Conservation (phyloP, 345 rosid species). For the Barbarea vulgaris region DNA sequence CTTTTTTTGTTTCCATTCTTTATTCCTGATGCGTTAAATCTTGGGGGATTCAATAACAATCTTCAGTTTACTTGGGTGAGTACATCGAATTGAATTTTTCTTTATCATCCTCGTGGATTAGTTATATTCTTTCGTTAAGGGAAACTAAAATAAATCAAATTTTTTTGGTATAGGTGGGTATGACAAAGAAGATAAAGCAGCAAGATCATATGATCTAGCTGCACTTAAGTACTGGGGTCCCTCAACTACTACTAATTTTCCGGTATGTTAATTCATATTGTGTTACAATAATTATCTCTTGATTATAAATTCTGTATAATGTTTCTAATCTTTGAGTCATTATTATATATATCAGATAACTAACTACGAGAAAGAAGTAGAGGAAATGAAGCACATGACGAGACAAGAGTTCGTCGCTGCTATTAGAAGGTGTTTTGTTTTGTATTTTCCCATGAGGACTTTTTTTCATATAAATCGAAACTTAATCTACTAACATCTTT, state of each 20-base stretch:
- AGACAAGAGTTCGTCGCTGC: slow-evolving; percentile 98
- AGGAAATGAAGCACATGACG: slow-evolving; percentile 99
- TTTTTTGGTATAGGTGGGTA: slow-evolving; percentile 66
- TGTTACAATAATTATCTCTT: slow-evolving; percentile 1
- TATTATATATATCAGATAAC: slow-evolving; percentile 57
- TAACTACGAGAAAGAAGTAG: slow-evolving; percentile 95
- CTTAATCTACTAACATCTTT: neutral
- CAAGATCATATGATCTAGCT: slow-evolving; percentile 95
- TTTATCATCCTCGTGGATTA: neutral
- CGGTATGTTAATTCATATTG: slow-evolving; percentile 46
- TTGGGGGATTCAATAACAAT: slow-evolving; percentile 23
- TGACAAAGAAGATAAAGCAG: slow-evolving; percentile 99
- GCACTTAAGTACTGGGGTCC: slow-evolving; percentile 99
- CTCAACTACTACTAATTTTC: slow-evolving; percentile 93
- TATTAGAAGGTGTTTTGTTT: slow-evolving; percentile 69
- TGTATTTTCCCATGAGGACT: neutral
- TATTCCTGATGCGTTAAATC: slow-evolving; percentile 29
- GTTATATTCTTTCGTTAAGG: neutral
- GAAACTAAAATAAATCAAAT: neutral
- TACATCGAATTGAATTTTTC: neutral
- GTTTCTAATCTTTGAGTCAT: neutral
- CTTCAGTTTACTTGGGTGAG: slow-evolving; percentile 88
- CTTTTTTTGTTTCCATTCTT: neutral
- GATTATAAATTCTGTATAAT: neutral
- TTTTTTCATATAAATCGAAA: neutral